Evolutionary conservation across 2,329 filamentous ascomycete species (phyloP).

Genomic region (Dichotomopilus funicola): DNA sequence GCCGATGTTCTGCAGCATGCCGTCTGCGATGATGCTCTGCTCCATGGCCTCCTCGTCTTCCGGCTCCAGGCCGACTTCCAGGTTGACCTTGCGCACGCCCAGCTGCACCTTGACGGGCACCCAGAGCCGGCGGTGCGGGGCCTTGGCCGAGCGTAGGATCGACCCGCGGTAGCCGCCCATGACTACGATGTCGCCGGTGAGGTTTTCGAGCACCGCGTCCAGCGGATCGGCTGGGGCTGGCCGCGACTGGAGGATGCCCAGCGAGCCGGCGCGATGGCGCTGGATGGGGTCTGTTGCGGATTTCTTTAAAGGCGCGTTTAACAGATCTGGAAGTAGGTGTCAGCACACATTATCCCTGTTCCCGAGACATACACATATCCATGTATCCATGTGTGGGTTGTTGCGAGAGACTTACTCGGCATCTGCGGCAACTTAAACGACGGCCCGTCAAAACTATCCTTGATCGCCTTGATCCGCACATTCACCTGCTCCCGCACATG

Average conservation of each 20-base stretch:
- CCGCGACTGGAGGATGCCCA: too few species aligned
- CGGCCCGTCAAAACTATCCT: slow-evolving; percentile 75
- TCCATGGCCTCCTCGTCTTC: slow-evolving; percentile 81
- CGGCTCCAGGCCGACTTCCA: slow-evolving; percentile 75
- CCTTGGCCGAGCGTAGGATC: slow-evolving; percentile 74
- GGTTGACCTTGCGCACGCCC: slow-evolving; percentile 83
- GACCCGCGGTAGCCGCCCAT: slow-evolving; percentile 89
- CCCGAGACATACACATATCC: not conserved
- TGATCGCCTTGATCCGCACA: slow-evolving; percentile 81
- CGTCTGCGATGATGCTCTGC: slow-evolving; percentile 74
- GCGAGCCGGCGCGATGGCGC: not conserved
- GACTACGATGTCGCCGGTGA: slow-evolving; percentile 80
- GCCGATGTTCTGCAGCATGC: slow-evolving; percentile 87
- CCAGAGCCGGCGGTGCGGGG: slow-evolving; percentile 84
- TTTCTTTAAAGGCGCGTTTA: slow-evolving; percentile 28
- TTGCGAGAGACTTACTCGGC: slow-evolving; percentile 32
- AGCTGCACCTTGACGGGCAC: slow-evolving; percentile 88
- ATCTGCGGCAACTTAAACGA: slow-evolving; percentile 65
- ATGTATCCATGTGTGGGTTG: not conserved
- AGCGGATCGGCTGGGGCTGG: slow-evolving; percentile 29
- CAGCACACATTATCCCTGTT: not conserved
- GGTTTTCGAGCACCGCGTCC: slow-evolving; percentile 53
- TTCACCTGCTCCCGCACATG: slow-evolving; percentile 81
- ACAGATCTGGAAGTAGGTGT: slow-evolving; percentile 16
- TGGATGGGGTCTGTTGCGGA: slow-evolving; percentile 11